Base-by-base conservation (phyloP, 78 protist genomes). In the Chrysochromulina parva region DNA sequence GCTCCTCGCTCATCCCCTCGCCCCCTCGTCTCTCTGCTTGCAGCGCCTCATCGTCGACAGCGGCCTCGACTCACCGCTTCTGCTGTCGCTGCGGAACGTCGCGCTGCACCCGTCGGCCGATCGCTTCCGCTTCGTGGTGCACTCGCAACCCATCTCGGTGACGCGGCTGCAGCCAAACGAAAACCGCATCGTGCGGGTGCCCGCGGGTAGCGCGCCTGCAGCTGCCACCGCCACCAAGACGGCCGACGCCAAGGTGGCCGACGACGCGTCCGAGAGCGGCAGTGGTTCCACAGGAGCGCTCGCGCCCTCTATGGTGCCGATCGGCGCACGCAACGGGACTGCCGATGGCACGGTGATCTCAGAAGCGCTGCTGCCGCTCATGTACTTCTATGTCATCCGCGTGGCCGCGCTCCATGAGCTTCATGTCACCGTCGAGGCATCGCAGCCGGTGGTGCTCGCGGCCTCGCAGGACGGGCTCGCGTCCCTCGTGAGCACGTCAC, bases 41-140 rank as follows among this genome's bases (percentile, higher is more conserved):
- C 62, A 69, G 78, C 28, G 78, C 10, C 78, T 69, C 19, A 17
- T 69, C 28, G 78, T 69, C 50, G 78, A 69, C n/a, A 17, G 7
- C n/a, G 7, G 50, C 14, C 78, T 26, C 78, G 50, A 5, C 38
- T 13, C 38, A 4, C 78, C 78, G 78, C 78, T 69, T 0, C 50
- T 69, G 78, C 38, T 69, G 53, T 69, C 78, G 78, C 78, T 69
- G 78, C 78, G 78, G 50, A 26, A 4, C 50, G 78, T 69, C 52
- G 6, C 78, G 9, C 28, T 69, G 26, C 7, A 11, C 6, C 50
- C 3, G n/a, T 7, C 78, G 6, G 3, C 52, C 48, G 78, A 69
- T 19, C 78, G 78, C 48, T 7, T 69, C 54, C 78, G 78, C 26
- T 69, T 69, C 78, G 28, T 50, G n/a, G 78, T 69, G 13, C 78